phyloP scores from a whole-genome alignment of 768 basidiomycete genomes.

The Suillus subalutaceus region DNA sequence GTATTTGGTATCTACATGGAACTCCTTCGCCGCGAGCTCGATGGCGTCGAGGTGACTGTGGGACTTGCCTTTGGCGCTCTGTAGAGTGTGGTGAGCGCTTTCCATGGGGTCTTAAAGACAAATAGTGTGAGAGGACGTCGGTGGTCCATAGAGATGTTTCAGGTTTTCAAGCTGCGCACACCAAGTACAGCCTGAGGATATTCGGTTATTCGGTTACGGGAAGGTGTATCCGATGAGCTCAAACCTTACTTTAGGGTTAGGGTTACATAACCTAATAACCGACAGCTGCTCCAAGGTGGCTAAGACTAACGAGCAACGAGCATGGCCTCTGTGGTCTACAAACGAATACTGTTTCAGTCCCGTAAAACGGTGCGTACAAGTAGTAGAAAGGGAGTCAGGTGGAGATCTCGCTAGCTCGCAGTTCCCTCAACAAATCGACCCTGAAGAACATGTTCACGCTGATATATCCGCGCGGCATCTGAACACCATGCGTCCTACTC shows the following conservation, averaged over 20 bases:
- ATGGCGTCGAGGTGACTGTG: conserved; percentile 36
- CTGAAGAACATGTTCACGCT: neutral
- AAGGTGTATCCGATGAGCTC: neutral
- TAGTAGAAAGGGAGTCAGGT: neutral
- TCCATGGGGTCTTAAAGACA: conserved; percentile 17
- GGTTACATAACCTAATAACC: conserved; percentile 1
- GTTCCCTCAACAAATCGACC: neutral
- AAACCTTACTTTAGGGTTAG: conserved; percentile 14
- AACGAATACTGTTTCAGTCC: neutral
- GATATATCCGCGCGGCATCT: neutral
- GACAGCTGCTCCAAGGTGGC: neutral
- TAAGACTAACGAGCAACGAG: neutral
- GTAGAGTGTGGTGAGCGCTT: conserved; percentile 11
- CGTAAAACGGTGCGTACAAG: neutral
- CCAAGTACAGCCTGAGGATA: no score
- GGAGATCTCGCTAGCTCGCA: neutral
- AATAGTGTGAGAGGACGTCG: conserved; percentile 1
- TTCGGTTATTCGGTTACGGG: neutral
- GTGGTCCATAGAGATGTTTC: neutral
- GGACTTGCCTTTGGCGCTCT: conserved; percentile 16
- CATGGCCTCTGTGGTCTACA: neutral
- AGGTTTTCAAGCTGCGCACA: neutral
- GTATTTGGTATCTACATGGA: conserved; percentile 44
- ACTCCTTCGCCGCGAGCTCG: conserved; percentile 35
- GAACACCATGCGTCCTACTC: neutral